Conservation (phyloP, 805 yeast species). For the Wickerhamomyces queroliae region DNA sequence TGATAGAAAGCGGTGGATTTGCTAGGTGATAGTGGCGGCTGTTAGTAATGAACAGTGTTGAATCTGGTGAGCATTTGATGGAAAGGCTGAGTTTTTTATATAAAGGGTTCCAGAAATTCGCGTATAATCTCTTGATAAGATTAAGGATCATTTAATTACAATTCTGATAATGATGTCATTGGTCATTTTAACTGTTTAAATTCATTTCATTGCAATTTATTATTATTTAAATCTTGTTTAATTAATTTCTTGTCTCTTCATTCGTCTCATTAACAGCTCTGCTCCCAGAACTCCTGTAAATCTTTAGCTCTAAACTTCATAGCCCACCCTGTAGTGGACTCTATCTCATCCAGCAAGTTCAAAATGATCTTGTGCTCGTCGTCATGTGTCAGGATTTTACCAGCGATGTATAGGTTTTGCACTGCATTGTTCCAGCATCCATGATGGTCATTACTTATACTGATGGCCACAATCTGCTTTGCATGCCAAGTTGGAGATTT, state of each 20-base stretch:
- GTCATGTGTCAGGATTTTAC: conserved; percentile 16
- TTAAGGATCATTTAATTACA: too few species aligned
- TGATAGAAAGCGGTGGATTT: conserved; percentile 2
- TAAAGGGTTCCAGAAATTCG: too few species aligned
- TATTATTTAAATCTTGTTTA: too few species aligned
- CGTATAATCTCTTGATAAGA: too few species aligned
- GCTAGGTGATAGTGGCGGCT: too few species aligned
- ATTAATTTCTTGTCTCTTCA: not conserved
- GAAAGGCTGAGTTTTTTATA: too few species aligned
- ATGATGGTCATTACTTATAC: conserved; percentile 17
- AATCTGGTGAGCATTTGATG: too few species aligned
- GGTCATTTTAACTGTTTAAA: too few species aligned
- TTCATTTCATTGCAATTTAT: too few species aligned
- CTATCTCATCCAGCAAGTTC: conserved; percentile 23
- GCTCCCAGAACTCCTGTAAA: conserved; percentile 23
- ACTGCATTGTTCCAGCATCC: conserved; percentile 20
- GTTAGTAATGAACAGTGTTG: too few species aligned
- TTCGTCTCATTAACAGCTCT: conserved; percentile 2
- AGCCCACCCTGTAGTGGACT: conserved; percentile 26
- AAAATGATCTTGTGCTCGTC: conserved; percentile 24
- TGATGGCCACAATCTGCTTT: conserved; percentile 17
- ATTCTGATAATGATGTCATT: too few species aligned
- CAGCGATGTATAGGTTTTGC: conserved; percentile 19
- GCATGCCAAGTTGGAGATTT: conserved; percentile 22
- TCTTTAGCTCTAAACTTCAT: conserved; percentile 26